Evolutionary conservation across 495 filamentous ascomycete genomes (phyloP), one percentile per base, ranked within the genome.

Genomic region (Tuber borchii): DNA sequence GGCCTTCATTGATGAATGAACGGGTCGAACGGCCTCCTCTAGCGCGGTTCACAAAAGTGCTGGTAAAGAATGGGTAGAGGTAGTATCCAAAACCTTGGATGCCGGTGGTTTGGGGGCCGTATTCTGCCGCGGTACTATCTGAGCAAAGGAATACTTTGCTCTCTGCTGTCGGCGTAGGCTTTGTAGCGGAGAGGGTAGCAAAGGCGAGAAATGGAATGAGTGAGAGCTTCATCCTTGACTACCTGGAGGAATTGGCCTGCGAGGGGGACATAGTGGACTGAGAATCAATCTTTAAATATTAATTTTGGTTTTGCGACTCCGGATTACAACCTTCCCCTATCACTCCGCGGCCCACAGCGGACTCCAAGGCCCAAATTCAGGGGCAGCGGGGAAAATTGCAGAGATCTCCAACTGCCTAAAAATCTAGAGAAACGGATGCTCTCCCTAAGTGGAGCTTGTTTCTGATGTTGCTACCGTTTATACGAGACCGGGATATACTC

Each of bases 21-120:
- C 72, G 69, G 20, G 77, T 81, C 37, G 74, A 79, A 75, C 77
- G 79, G 5, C 79, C 79, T 26, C 73, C 73, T 0, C 77, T 74
- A n/a, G 74, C 74, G 6, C 69, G 77, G 71, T 81, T 79, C 37
- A 71, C 69, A 39, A 73, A 74, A 71, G 73, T 73, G 43, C 72
- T 71, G 20, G 68, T 68, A n/a, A 80, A 71, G 31, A 73, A 76
- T 43, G 70, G 22, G 22, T 69, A 56, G 9, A 82, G 78, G 77
- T 81, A 81, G 74, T 79, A 79, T 22, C 80, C 80, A 65, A 77
- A 82, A 9, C 77, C 79, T 65, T 81, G 79, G 6, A 77, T 26
- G 10, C 51, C 48, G 37, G 71, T 79, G 16, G 72, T 77, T 22
- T 46, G 69, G 17, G 79, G 79, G 51, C 76, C 71, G 44, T 76